phyloP scores from a whole-genome alignment of 176 grass and related monocot genomes.

The Rhynchospora breviuscula region DNA sequence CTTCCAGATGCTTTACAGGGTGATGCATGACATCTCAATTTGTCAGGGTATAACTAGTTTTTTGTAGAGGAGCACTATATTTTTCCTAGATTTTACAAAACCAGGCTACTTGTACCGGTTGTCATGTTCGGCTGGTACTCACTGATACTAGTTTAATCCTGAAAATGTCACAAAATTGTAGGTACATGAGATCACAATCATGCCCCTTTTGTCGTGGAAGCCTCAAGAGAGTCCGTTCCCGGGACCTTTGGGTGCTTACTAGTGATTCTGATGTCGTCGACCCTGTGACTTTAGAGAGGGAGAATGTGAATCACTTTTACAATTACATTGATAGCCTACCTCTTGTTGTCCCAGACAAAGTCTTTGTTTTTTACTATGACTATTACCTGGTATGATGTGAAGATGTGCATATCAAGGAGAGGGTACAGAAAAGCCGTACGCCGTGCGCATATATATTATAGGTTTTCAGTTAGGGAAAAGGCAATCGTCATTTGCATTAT shows the following conservation, averaged over 20 bases:
- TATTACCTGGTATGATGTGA: slow-evolving; percentile 23
- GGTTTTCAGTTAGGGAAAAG: neutral
- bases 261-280: slow-evolving; percentile 33
- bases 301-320: slow-evolving; percentile 28
- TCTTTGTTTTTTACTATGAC: slow-evolving; percentile 32
- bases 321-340: slow-evolving; percentile 38
- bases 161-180: slow-evolving; percentile 1
- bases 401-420: neutral
- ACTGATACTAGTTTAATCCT: neutral
- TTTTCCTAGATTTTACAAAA: neutral
- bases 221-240: slow-evolving; percentile 37
- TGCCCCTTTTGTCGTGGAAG: slow-evolving; percentile 44
- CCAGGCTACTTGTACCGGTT: neutral
- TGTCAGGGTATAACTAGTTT: neutral
- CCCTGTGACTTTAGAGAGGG: slow-evolving; percentile 30
- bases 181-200: slow-evolving; percentile 34
- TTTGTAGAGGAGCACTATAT: neutral
- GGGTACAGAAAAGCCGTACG: neutral
- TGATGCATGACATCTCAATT: neutral
- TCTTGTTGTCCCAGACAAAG: slow-evolving; percentile 22
- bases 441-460: slow-evolving; percentile 10
- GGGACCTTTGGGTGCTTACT: slow-evolving; percentile 40
- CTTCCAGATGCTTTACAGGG: neutral
- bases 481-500: slow-evolving; percentile 27
- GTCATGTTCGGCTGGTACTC: neutral